These are phyloP conservation scores for Rosa chinensis DNA, from an alignment of 306 rosid genomes.

Conservation along the genomic window DNA sequence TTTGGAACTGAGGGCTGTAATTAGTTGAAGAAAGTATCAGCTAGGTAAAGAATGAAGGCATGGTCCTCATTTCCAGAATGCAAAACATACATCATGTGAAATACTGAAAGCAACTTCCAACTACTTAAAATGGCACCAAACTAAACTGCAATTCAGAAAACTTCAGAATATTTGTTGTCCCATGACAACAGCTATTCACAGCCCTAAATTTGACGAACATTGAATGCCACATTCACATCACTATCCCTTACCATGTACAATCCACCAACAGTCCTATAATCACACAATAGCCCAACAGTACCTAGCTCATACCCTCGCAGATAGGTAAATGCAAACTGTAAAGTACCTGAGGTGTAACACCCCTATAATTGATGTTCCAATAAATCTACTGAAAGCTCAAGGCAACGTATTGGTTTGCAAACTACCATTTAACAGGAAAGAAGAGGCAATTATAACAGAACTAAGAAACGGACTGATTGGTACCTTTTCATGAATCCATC, in stretches of 20 bases:
- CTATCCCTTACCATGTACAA: background rate
- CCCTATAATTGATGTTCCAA: background rate
- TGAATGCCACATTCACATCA: background rate
- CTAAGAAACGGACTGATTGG: background rate
- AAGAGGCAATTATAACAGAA: too few relatives aligned
- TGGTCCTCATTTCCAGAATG: background rate
- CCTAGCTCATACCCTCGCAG: background rate
- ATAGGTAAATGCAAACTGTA: background rate
- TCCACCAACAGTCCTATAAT: background rate
- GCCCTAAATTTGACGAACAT: background rate
- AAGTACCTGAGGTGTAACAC: background rate
- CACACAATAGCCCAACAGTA: background rate
- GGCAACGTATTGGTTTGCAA: background rate
- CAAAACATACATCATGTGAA: background rate
- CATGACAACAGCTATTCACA: background rate
- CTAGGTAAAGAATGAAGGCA: background rate
- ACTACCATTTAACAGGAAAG: background rate
- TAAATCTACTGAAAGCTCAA: background rate
- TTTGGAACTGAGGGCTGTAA: background rate
- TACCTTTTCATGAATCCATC: too few relatives aligned
- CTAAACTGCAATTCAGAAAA: background rate
- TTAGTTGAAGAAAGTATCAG: background rate
- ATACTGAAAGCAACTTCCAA: background rate
- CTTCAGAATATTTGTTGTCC: background rate
- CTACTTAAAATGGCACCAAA: background rate